A percentile compares a stretch with the other conserved stretches of the same genome.
Conservation (phyloP, 495 filamentous ascomycete genomes). For the Poronia punctata region DNA sequence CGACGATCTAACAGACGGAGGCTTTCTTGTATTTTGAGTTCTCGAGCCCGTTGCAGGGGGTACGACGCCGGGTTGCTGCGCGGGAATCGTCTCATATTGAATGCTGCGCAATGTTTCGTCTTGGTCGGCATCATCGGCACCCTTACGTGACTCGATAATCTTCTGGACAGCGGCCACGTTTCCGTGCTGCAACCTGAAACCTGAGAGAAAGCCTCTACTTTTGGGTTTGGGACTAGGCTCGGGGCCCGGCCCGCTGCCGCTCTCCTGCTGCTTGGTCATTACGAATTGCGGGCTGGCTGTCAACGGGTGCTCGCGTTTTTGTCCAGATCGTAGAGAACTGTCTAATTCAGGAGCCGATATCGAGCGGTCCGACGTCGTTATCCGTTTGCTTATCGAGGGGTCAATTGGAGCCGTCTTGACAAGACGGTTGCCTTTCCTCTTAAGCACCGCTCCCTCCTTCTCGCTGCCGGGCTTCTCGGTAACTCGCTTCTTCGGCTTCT, state of each 20-base stretch:
- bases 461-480: slow-evolving; percentile 35
- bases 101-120: slow-evolving; percentile 1
- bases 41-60: slow-evolving; percentile 5
- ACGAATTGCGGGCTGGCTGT: neutral
- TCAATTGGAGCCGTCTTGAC: slow-evolving; percentile 26
- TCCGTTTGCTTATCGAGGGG: slow-evolving; percentile 12
- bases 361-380: slow-evolving; percentile 16
- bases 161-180: slow-evolving; percentile 24
- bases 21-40: slow-evolving; percentile 16
- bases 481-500: slow-evolving; percentile 38
- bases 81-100: slow-evolving; percentile 7
- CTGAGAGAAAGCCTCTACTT: slow-evolving; percentile 22
- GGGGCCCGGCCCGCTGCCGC: slow-evolving; percentile 9
- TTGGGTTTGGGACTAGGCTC: slow-evolving; percentile 16
- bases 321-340: slow-evolving; percentile 11
- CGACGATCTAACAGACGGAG: slow-evolving; percentile 17
- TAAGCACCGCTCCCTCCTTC: slow-evolving; percentile 34
- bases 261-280: neutral
- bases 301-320: slow-evolving; percentile 4
- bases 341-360: slow-evolving; percentile 20
- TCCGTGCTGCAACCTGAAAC: slow-evolving; percentile 22
- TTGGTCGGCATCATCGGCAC: neutral
- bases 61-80: slow-evolving; percentile 6
- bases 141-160: slow-evolving; percentile 15
- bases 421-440: slow-evolving; percentile 32